These are phyloP conservation scores for Candida frijolesensis DNA, from an alignment of 1,139 yeast genomes.

Conservation along the genomic window DNA sequence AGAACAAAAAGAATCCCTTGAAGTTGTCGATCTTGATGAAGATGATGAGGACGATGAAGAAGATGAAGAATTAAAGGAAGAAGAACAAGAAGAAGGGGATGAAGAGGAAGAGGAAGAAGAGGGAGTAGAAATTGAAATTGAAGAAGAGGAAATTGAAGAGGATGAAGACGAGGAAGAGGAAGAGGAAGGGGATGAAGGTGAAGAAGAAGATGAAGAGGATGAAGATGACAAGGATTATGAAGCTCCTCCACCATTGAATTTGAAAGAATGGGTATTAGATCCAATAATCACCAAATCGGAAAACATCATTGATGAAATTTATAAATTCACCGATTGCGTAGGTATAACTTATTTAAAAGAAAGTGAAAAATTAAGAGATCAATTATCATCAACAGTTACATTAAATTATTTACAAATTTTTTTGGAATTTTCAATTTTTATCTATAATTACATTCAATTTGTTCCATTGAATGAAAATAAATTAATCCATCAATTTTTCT, in stretches of 20 bases:
- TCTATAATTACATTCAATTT: constrained; percentile 37
- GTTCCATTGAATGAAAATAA: constrained; percentile 42
- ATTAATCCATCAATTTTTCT: constrained; percentile 41
- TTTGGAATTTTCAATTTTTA: constrained; percentile 40
- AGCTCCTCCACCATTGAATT: constrained; percentile 45
- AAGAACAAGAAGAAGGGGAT: background rate
- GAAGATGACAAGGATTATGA: constrained; percentile 33
- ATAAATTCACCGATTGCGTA: constrained; percentile 39
- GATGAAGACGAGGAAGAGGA: constrained; percentile 28
- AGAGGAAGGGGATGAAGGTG: constrained; percentile 23
- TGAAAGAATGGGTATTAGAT: constrained; percentile 40
- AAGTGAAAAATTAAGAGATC: constrained; percentile 51
- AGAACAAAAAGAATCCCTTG: constrained; percentile 7
- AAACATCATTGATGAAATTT: constrained; percentile 27
- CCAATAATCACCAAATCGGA: constrained; percentile 40
- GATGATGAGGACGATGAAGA: constrained; percentile 14
- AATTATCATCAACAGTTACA: constrained; percentile 49
- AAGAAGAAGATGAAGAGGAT: constrained; percentile 27
- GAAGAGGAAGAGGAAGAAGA: constrained; percentile 19
- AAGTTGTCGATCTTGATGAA: constrained; percentile 18
- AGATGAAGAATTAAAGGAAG: too few relatives aligned
- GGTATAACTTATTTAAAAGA: constrained; percentile 44
- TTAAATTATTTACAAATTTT: constrained; percentile 45
- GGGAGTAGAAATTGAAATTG: constrained; percentile 11
- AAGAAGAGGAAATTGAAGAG: constrained; percentile 20